A percentile compares a stretch with the other conserved stretches of the same genome.
Conservation (phyloP, 202 grass and related monocot species). For the Setaria italica region DNA sequence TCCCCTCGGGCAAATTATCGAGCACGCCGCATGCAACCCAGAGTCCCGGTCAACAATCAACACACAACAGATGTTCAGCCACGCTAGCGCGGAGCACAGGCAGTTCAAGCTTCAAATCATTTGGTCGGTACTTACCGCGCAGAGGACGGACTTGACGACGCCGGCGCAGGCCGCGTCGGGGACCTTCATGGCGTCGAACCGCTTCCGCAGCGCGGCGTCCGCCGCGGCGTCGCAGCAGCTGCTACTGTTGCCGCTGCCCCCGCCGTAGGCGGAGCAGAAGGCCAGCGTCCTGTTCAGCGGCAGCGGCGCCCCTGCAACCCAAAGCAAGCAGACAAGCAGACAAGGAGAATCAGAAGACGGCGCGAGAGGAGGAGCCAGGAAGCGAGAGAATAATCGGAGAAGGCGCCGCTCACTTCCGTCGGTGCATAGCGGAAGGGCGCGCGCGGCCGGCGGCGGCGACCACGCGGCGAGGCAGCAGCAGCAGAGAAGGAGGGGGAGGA, state of each 20-base stretch:
- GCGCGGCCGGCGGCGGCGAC: slow-evolving; percentile 31
- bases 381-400: too few species aligned
- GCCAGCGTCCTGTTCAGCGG: slow-evolving; percentile 15
- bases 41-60: neutral
- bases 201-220: slow-evolving; percentile 44
- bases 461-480: slow-evolving; percentile 24
- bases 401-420: slow-evolving; percentile 55
- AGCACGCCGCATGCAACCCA: slow-evolving; percentile 1
- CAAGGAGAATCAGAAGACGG: neutral
- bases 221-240: slow-evolving; percentile 40
- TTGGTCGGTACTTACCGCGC: slow-evolving; percentile 48
- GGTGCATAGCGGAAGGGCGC: slow-evolving; percentile 69
- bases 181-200: slow-evolving; percentile 46
- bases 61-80: neutral
- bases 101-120: neutral
- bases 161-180: slow-evolving; percentile 32
- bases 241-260: neutral
- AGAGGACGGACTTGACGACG: slow-evolving; percentile 66
- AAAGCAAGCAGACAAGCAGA: neutral
- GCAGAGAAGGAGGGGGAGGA: neutral
- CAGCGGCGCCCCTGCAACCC: slow-evolving; percentile 64
- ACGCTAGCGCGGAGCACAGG: neutral
- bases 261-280: slow-evolving; percentile 36
- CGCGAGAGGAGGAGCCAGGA: too few species aligned
- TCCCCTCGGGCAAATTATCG: slow-evolving; percentile 30